Base-by-base conservation (phyloP, 2,329 filamentous ascomycete genomes). In the Chrysoporthe austroafricana region DNA sequence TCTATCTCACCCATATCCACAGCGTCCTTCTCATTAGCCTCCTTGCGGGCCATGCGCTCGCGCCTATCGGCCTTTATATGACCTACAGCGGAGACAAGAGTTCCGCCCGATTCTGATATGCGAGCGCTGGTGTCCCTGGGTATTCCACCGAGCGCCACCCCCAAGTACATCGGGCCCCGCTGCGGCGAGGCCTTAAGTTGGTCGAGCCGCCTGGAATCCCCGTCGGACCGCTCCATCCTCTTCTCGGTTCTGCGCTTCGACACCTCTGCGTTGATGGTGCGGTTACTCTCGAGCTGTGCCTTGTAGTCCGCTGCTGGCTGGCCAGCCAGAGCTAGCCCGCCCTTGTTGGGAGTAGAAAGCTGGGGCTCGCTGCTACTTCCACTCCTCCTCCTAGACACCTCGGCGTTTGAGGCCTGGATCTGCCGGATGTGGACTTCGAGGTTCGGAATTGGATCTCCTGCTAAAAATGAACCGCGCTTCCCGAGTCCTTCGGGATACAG, bases 161-260 rank as follows among this genome's bases (percentile, higher is more conserved):
- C 56, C 3, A 8, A 11, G 34, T n/a, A 43, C 57, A 60, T 60
- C 57, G 57, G 57, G n/a, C 57, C 57, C 9, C 26, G n/a, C n/a
- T n/a, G 9, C 13, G 4, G 2, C 54, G 18, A 18, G 36, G 43
- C 14, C 26, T 21, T 62, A 26, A 50, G 2, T 18, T 44, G 9
- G 5, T 14, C 39, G n/a, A 43, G 57, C 57, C 39, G 57, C n/a
- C 57, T 39, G n/a, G 14, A 26, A 21, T 21, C 3, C 3, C 11
- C 1, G n/a, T 26, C 9, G 18, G 9, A 39, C 8, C 13, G 11
- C 21, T 11, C 4, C n/a, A 21, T 54, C 18, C 21, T 26, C 14
- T 16, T 54, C n/a, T n/a, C 5, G 9, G 18, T 26, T n/a, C 50
- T 54, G 21, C 9, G 50, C 44, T 46, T 18, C 11, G 44, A 16